A percentile compares a stretch with the other conserved stretches of the same genome.
Evolutionary conservation across 2,329 filamentous ascomycete genomes (phyloP).

Genomic region (Fusarium pseudoanthophilum): DNA sequence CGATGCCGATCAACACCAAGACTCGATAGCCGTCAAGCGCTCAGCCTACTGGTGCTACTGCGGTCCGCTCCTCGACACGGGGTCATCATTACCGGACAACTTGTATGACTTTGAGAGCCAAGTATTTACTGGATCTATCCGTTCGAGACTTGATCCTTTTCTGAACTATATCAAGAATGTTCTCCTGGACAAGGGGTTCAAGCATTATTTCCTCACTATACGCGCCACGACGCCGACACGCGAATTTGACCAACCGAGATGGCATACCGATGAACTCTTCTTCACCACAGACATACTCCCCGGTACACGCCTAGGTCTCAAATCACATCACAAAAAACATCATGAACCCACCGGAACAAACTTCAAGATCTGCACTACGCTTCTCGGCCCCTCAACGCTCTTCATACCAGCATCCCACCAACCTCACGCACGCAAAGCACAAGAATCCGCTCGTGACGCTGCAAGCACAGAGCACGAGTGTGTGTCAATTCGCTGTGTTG

Average conservation of each 20-base stretch:
- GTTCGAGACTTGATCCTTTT: slow-evolving; percentile 52
- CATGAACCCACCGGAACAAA: slow-evolving; percentile 43
- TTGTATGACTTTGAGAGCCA: slow-evolving; percentile 53
- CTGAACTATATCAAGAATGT: slow-evolving; percentile 53
- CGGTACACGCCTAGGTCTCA: slow-evolving; percentile 16
- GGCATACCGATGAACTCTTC: slow-evolving; percentile 63
- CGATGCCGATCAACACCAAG: not conserved
- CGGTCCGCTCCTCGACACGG: slow-evolving; percentile 50
- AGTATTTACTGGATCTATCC: slow-evolving; percentile 50
- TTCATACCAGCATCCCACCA: slow-evolving; percentile 53
- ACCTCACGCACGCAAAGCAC: slow-evolving; percentile 47
- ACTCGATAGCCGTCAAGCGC: slow-evolving; percentile 36
- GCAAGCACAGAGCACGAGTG: slow-evolving; percentile 53
- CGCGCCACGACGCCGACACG: slow-evolving; percentile 56
- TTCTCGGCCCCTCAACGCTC: slow-evolving; percentile 58
- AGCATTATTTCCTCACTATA: slow-evolving; percentile 60
- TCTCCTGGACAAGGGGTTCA: slow-evolving; percentile 49
- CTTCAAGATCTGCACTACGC: slow-evolving; percentile 61
- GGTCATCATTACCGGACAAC: slow-evolving; percentile 45
- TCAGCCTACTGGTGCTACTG: slow-evolving; percentile 58
- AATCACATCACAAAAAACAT: not conserved
- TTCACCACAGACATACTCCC: slow-evolving; percentile 45
- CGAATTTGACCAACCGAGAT: slow-evolving; percentile 58
- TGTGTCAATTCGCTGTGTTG: slow-evolving; percentile 55
- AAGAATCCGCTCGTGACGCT: slow-evolving; percentile 44